phyloP scores from a whole-genome alignment of 108 stramenopile genomes.

The Conticribra weissflogii region DNA sequence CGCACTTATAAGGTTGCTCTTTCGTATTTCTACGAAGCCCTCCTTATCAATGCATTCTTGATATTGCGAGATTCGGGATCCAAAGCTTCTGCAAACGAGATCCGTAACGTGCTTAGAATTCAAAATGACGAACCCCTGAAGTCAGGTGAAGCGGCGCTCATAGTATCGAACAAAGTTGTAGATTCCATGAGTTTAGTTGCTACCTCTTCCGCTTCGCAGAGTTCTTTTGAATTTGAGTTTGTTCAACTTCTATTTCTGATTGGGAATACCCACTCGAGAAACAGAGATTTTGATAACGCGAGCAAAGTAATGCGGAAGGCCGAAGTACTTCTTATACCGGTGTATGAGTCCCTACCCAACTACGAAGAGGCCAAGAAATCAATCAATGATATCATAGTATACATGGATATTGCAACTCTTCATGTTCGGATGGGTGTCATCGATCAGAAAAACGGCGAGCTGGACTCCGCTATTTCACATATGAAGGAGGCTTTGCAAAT shows the following conservation, averaged over 20 bases:
- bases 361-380: not conserved
- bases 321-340: slow-evolving; percentile 7
- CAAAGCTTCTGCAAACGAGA: not conserved
- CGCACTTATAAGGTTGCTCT: slow-evolving; percentile 36
- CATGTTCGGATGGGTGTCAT: slow-evolving; percentile 21
- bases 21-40: slow-evolving; percentile 45
- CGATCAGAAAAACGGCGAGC: slow-evolving; percentile 14
- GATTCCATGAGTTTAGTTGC: slow-evolving; percentile 5
- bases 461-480: not conserved
- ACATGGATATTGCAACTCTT: slow-evolving; percentile 30
- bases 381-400: slow-evolving; percentile 10
- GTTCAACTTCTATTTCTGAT: slow-evolving; percentile 35
- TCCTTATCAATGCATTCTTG: slow-evolving; percentile 21
- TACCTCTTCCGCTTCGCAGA: not conserved
- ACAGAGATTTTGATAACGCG: slow-evolving; percentile 16
- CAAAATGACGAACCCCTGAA: slow-evolving; percentile 21
- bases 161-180: slow-evolving; percentile 19
- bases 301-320: slow-evolving; percentile 17
- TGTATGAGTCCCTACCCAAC: slow-evolving; percentile 2
- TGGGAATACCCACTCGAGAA: slow-evolving; percentile 36
- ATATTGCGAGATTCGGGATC: not conserved
- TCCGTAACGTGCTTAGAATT: slow-evolving; percentile 6
- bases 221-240: slow-evolving; percentile 12
- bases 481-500: slow-evolving; percentile 29
- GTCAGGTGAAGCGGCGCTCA: slow-evolving; percentile 15